phyloP scores from a whole-genome alignment of 2,329 filamentous ascomycete species.

The Colletotrichum chrysophilum region DNA sequence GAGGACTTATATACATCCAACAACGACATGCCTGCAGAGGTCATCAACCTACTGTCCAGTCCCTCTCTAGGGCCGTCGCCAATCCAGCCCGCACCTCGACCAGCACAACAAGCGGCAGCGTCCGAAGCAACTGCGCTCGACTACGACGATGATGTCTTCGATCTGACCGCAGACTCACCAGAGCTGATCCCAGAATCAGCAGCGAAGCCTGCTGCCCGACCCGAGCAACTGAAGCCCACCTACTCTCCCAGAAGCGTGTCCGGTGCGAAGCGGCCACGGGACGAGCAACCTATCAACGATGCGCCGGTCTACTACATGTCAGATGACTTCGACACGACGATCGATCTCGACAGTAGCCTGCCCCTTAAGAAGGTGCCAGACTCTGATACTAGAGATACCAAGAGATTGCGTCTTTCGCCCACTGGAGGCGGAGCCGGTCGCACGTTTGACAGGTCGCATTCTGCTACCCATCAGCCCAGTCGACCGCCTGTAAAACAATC shows the following conservation, averaged over 20 bases:
- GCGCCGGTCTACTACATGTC: slow-evolving; percentile 36
- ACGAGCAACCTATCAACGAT: not conserved
- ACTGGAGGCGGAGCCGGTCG: not conserved
- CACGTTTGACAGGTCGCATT: not conserved
- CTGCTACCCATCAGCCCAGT: not conserved
- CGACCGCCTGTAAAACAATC: not conserved
- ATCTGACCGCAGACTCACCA: slow-evolving; percentile 20
- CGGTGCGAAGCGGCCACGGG: not conserved
- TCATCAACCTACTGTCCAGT: slow-evolving; percentile 40
- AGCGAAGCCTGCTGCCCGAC: not conserved
- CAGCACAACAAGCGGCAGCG: not conserved
- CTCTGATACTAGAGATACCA: slow-evolving; percentile 31
- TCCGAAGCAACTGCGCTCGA: not conserved
- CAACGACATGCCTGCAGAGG: slow-evolving; percentile 33
- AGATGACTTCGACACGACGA: slow-evolving; percentile 47
- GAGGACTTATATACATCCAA: not conserved
- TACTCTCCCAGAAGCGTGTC: not conserved
- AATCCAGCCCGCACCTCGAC: not conserved
- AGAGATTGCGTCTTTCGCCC: slow-evolving; percentile 28
- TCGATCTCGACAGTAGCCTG: slow-evolving; percentile 33
- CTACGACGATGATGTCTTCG: slow-evolving; percentile 19
- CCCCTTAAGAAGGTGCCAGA: not conserved
- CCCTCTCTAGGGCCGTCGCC: slow-evolving; percentile 21
- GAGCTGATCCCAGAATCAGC: not conserved
- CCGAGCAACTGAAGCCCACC: not conserved